Conservation (phyloP, 1,139 yeast species). For the Eremothecium gossypii region DNA sequence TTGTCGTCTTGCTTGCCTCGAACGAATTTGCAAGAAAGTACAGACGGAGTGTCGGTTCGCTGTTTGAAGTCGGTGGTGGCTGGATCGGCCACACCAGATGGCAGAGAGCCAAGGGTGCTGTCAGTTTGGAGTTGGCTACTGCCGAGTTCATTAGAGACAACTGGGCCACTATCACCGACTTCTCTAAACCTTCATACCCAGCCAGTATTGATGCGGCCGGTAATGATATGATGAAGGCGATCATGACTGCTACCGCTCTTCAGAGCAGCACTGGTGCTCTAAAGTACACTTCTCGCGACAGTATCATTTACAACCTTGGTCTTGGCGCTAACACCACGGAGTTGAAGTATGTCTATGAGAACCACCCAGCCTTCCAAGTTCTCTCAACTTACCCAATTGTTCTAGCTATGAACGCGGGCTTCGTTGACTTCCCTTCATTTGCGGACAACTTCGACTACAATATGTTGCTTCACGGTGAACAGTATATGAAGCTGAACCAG, state of each 20-base stretch:
- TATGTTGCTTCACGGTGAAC: slow-evolving; percentile 91
- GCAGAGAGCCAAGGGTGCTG: slow-evolving; percentile 88
- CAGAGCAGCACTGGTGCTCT: slow-evolving; percentile 35
- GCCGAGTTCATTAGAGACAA: slow-evolving; percentile 67
- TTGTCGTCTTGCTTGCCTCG: slow-evolving; percentile 67
- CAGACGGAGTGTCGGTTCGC: slow-evolving; percentile 44
- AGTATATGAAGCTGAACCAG: slow-evolving; percentile 69
- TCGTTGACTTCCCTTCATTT: slow-evolving; percentile 44
- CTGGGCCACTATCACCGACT: slow-evolving; percentile 60
- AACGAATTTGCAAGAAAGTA: slow-evolving; percentile 47
- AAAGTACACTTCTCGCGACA: slow-evolving; percentile 56
- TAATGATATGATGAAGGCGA: slow-evolving; percentile 64
- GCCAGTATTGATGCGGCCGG: slow-evolving; percentile 66
- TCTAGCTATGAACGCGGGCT: slow-evolving; percentile 52
- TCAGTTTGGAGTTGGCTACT: slow-evolving; percentile 41
- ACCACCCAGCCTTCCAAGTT: slow-evolving; percentile 71
- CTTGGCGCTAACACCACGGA: slow-evolving; percentile 79
- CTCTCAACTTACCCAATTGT: slow-evolving; percentile 88
- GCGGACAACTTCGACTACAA: slow-evolving; percentile 82
- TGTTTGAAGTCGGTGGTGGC: slow-evolving; percentile 77
- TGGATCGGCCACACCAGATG: slow-evolving; percentile 94
- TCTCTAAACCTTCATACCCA: slow-evolving; percentile 43
- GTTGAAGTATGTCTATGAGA: slow-evolving; percentile 73
- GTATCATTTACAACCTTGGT: slow-evolving; percentile 79
- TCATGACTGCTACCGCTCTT: slow-evolving; percentile 45